phyloP scores from a whole-genome alignment of 2,329 filamentous ascomycete species.

The Fusarium beomiforme region DNA sequence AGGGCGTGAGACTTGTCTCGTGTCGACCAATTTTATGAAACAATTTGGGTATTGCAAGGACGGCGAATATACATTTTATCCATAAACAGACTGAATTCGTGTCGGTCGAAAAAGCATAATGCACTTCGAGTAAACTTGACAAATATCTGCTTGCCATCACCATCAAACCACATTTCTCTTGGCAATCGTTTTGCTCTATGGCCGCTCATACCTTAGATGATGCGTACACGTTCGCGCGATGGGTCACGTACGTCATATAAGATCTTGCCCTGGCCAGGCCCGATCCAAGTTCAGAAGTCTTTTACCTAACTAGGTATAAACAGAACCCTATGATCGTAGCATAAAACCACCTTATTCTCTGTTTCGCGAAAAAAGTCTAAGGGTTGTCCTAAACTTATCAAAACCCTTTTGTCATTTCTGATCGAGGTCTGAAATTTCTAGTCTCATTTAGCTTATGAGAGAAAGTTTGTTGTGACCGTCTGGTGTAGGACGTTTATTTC shows the following conservation, averaged over 20 bases:
- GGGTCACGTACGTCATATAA: conserved; percentile 29
- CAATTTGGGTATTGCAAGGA: neutral
- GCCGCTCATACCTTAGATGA: conserved; percentile 28
- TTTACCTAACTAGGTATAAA: conserved; percentile 15
- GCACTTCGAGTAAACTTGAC: neutral
- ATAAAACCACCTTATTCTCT: neutral
- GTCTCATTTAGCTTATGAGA: too few relatives aligned
- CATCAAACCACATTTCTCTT: neutral
- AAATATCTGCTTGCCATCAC: neutral
- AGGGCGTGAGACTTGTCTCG: too few relatives aligned
- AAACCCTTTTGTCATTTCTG: too few relatives aligned
- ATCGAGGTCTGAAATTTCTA: too few relatives aligned
- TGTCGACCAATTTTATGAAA: neutral
- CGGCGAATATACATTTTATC: neutral
- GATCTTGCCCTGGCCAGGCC: conserved; percentile 6
- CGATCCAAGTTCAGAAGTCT: conserved; percentile 13
- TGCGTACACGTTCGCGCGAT: conserved; percentile 22
- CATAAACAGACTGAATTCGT: neutral
- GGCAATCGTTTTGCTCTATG: neutral
- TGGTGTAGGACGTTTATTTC: neutral
- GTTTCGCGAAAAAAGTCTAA: neutral
- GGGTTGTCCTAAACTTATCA: too few relatives aligned
- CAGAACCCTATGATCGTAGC: neutral
- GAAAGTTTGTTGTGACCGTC: too few relatives aligned
- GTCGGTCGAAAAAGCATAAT: neutral